These are phyloP conservation scores for Exophiala viscosa DNA, from an alignment of 2,329 filamentous ascomycete genomes.

Conservation along the genomic window DNA sequence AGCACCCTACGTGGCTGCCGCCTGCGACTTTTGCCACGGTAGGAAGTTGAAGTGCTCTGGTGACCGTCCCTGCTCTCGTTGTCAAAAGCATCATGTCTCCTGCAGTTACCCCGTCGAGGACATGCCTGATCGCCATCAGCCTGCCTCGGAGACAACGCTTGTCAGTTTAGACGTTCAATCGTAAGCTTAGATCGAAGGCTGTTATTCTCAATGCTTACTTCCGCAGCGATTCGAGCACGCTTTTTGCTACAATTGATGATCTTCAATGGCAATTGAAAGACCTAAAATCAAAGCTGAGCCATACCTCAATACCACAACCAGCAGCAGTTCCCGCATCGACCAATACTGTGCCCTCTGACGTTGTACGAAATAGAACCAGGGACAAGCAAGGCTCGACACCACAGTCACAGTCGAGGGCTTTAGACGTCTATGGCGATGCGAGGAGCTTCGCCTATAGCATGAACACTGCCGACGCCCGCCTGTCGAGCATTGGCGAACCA, in stretches of 20 bases:
- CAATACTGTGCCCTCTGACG: not conserved
- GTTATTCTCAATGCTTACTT: not conserved
- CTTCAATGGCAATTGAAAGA: conserved; percentile 7
- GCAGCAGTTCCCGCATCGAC: not conserved
- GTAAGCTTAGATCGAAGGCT: not conserved
- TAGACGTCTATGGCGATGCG: not conserved
- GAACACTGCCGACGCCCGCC: not conserved
- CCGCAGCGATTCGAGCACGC: not conserved
- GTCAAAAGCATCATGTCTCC: conserved; percentile 6
- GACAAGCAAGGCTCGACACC: not conserved
- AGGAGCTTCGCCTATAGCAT: not conserved
- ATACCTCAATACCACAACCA: not conserved
- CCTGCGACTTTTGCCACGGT: conserved; percentile 10
- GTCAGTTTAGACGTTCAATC: not conserved
- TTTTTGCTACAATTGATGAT: conserved; percentile 1
- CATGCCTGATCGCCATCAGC: not conserved
- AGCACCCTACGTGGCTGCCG: conserved; percentile 7
- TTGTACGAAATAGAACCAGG: not conserved
- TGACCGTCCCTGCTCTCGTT: conserved; percentile 9
- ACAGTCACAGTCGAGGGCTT: not conserved
- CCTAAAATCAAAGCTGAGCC: conserved; percentile 1
- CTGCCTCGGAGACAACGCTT: not conserved
- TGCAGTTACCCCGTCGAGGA: conserved; percentile 8
- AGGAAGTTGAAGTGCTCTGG: conserved; percentile 9
- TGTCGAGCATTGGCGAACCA: not conserved